Percentiles rank a stretch among this genome's conserved stretches.
Conservation (phyloP, 2,329 filamentous ascomycete species). For the Scopulariopsis brevicaulis region DNA sequence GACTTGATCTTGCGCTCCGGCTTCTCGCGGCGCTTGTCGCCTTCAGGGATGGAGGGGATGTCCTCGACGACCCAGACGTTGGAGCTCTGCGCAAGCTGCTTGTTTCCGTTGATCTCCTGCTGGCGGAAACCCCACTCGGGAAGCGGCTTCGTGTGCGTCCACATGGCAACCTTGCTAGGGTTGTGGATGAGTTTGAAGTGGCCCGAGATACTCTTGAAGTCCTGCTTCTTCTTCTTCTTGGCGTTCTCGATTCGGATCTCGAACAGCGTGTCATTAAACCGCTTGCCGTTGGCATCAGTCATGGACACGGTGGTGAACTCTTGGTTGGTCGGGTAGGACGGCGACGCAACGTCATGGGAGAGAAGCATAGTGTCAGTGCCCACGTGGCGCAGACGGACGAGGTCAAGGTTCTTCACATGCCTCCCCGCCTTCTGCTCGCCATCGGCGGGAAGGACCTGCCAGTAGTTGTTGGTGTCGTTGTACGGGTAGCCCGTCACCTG, state of each 20-base stretch:
- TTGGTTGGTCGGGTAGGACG: slow-evolving; percentile 94
- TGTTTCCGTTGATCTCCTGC: slow-evolving; percentile 98
- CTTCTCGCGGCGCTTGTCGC: slow-evolving; percentile 64
- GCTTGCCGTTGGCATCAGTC: slow-evolving; percentile 61
- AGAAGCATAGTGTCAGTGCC: slow-evolving; percentile 78
- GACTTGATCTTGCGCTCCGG: slow-evolving; percentile 69
- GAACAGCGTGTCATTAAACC: slow-evolving; percentile 84
- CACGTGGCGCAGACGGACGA: slow-evolving; percentile 77
- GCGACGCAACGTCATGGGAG: slow-evolving; percentile 94
- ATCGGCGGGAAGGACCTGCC: slow-evolving; percentile 70
- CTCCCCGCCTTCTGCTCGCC: slow-evolving; percentile 46
- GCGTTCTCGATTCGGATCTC: slow-evolving; percentile 83
- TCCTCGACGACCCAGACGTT: slow-evolving; percentile 95
- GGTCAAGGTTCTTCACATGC: slow-evolving; percentile 69
- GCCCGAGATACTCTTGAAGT: slow-evolving; percentile 82
- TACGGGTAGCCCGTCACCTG: slow-evolving; percentile 97
- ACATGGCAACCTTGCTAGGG: slow-evolving; percentile 96
- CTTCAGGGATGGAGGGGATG: slow-evolving; percentile 64
- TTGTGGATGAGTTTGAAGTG: slow-evolving; percentile 95
- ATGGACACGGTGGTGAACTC: slow-evolving; percentile 80
- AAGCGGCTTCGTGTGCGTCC: slow-evolving; percentile 91
- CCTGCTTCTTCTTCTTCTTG: slow-evolving; percentile 64
- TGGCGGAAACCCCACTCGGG: slow-evolving; percentile 97
- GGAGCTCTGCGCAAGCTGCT: slow-evolving; percentile 78
- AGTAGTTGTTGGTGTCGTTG: slow-evolving; percentile 98